phyloP scores from a whole-genome alignment of 768 basidiomycete genomes.

The Calvatia gigantea region DNA sequence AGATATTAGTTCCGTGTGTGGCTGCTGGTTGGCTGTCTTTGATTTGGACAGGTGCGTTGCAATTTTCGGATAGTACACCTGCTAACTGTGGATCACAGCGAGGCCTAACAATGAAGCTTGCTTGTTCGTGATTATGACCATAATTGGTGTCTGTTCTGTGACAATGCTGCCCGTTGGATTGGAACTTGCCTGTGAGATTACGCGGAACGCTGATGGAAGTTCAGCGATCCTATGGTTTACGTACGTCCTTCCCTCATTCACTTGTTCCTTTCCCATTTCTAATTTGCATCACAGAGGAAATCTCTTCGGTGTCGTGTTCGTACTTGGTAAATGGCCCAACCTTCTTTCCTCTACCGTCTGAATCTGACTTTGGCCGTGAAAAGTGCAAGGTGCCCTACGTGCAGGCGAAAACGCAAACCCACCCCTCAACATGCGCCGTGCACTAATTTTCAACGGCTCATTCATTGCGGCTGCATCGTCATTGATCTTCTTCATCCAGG shows the following conservation, averaged over 20 bases:
- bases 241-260: conserved; percentile 34
- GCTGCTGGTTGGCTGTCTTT: conserved; percentile 66
- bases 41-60: conserved; percentile 71
- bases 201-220: conserved; percentile 75
- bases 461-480: conserved; percentile 37
- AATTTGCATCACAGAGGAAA: conserved; percentile 48
- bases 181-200: conserved; percentile 78
- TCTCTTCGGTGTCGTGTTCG: conserved; percentile 54
- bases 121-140: conserved; percentile 62
- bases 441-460: conserved; percentile 64
- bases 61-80: background rate
- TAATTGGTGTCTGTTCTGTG: conserved; percentile 65
- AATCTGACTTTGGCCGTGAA: background rate
- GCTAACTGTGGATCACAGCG: conserved; percentile 33
- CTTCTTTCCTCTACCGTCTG: background rate
- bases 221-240: conserved; percentile 74
- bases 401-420: conserved; percentile 57
- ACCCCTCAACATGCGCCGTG: conserved; percentile 69
- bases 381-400: conserved; percentile 69
- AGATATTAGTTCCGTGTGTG: conserved; percentile 58
- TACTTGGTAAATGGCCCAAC: conserved; percentile 44
- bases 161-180: conserved; percentile 73
- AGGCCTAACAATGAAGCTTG: conserved; percentile 55
- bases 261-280: background rate
- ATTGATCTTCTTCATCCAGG: conserved; percentile 49